A percentile compares a stretch with the other conserved stretches of the same genome.
Conservation (phyloP, 495 filamentous ascomycete species). For the Penicillium lividum region DNA sequence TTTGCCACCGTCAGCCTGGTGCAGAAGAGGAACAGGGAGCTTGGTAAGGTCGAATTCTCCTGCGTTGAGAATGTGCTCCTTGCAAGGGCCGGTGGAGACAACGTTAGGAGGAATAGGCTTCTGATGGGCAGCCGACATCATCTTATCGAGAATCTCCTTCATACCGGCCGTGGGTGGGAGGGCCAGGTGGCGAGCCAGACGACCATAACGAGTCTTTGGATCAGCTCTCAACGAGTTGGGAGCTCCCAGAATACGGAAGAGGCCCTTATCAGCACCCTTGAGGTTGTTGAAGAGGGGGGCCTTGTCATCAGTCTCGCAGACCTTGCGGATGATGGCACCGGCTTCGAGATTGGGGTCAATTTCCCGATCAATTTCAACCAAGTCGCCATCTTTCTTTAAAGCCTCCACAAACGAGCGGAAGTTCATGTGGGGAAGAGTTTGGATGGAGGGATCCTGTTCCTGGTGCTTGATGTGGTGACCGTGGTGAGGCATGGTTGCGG, state of each 20-base stretch:
- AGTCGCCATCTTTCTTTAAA: slow-evolving; percentile 34
- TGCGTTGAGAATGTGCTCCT: slow-evolving; percentile 31
- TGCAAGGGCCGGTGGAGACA: slow-evolving; percentile 32
- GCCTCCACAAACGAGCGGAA: slow-evolving; percentile 38
- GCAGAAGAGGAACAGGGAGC: slow-evolving; percentile 36
- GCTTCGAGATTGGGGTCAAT: slow-evolving; percentile 38
- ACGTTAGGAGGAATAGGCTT: slow-evolving; percentile 28
- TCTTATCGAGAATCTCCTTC: slow-evolving; percentile 32
- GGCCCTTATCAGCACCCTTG: slow-evolving; percentile 31
- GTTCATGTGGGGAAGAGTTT: not conserved
- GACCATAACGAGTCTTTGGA: slow-evolving; percentile 23
- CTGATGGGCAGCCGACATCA: slow-evolving; percentile 21
- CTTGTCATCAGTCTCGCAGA: slow-evolving; percentile 39
- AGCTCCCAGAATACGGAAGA: slow-evolving; percentile 42
- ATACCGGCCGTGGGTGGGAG: slow-evolving; percentile 30
- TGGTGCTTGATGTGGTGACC: no score
- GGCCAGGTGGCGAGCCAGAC: slow-evolving; percentile 33
- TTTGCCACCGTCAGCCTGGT: slow-evolving; percentile 39
- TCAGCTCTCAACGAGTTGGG: slow-evolving; percentile 29
- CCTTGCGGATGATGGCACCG: slow-evolving; percentile 36
- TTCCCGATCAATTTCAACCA: slow-evolving; percentile 32
- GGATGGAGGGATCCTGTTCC: no score
- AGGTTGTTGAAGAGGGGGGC: slow-evolving; percentile 43
- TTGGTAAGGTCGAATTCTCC: slow-evolving; percentile 37
- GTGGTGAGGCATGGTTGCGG: no score